Base-by-base conservation (phyloP, 2,329 filamentous ascomycete genomes). In the Pseudogymnoascus sp. region DNA sequence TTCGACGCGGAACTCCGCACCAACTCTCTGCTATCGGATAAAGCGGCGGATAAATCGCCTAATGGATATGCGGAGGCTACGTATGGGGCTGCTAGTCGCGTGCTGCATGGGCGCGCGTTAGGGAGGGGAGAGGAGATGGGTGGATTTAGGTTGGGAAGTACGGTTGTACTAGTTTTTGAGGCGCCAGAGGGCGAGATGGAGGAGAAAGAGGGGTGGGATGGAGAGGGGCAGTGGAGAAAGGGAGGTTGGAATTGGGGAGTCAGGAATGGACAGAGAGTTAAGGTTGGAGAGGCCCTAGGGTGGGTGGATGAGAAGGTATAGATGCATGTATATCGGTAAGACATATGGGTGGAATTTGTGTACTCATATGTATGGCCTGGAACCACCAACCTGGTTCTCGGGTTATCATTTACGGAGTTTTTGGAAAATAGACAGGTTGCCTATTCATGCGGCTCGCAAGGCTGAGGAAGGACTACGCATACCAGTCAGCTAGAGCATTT, bases 111-210 rank as follows among this genome's bases (percentile, higher is more conserved):
- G 2, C 87, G 97, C 73, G 89, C 93, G 1, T 78, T 99, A 63
- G 85, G 87, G 67, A 83, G 90, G 51, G 95, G 95, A 37, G 93
- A 97, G 73, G 95, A 99, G 76, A 97, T 99, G 92, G 95, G 95
- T 63, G 96, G 95, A 0, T 99, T 99, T 78, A 91, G 96, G 78
- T 81, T 99, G 3, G 95, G 95, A 18, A 96, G 91, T 74, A 96
- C 93, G 1, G 87, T 99, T 68, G 95, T 99, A 40, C 80, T 99
- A 62, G 92, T 99, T 0, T 99, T 99, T 73, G 96, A 99, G 77
- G 95, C 95, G 11, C 95, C 95, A 0, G 85, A 87, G 69, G 84
- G 84, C 12, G 71, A 76, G 29, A 16, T 39, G n/a, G 73, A 80
- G 51, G 80, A 80, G 61, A 83, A 77, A 67, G 81, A 85, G 63